These are phyloP conservation scores for Trichothecium sympodiale DNA, from an alignment of 2,329 filamentous ascomycete species.

Conservation along the genomic window DNA sequence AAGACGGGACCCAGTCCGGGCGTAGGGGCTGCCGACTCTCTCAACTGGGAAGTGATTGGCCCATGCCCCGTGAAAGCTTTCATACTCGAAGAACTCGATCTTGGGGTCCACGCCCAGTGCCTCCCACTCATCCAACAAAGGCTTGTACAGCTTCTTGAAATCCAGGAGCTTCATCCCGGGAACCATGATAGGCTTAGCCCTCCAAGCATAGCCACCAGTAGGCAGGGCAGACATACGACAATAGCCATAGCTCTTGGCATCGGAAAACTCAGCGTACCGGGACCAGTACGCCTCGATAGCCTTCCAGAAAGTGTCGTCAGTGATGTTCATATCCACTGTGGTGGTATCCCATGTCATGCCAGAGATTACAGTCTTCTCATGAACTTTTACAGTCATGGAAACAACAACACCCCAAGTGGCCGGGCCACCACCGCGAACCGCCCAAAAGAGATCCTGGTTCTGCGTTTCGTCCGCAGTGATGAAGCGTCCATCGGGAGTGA, in stretches of 20 bases:
- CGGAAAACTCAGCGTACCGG: conserved; percentile 17
- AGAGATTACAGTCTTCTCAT: conserved; percentile 17
- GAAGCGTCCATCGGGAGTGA: conserved; percentile 31
- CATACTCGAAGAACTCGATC: conserved; percentile 20
- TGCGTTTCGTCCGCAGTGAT: conserved; percentile 26
- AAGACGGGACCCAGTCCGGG: conserved; percentile 23
- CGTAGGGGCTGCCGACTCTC: conserved; percentile 10
- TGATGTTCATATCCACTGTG: conserved; percentile 15
- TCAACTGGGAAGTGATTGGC: conserved; percentile 24
- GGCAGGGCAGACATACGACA: conserved; percentile 9
- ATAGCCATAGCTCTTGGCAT: conserved; percentile 16
- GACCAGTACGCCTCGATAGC: conserved; percentile 19
- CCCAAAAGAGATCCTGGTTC: conserved; percentile 39
- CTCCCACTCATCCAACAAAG: conserved; percentile 16
- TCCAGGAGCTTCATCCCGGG: conserved; percentile 20
- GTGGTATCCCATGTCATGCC: conserved; percentile 25
- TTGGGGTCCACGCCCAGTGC: conserved; percentile 17
- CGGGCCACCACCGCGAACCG: conserved; percentile 32
- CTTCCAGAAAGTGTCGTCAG: conserved; percentile 18
- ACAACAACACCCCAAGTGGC: conserved; percentile 30
- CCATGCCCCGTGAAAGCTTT: conserved; percentile 25
- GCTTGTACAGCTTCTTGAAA: conserved; percentile 19
- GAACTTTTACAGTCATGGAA: conserved; percentile 22
- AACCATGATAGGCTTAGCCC: conserved; percentile 22
- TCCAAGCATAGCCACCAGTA: conserved; percentile 14